These are phyloP conservation scores for Anethum foeniculum DNA, from an alignment of 140 eudicot species.

Conservation along the genomic window DNA sequence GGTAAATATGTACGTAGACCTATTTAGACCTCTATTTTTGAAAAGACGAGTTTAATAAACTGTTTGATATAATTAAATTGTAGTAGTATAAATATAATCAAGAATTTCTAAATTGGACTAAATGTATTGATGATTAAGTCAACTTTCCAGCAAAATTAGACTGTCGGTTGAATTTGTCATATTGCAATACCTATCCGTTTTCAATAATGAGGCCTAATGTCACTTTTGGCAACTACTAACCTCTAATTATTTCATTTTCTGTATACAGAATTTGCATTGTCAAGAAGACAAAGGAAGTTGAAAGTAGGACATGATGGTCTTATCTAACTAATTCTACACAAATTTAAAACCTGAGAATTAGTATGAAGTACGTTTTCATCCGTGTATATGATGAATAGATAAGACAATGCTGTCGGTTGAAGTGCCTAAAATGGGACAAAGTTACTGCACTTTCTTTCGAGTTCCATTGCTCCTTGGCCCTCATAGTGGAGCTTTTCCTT, in stretches of 20 bases:
- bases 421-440: background rate
- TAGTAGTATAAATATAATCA: no score
- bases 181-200: background rate
- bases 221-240: conserved; percentile 6
- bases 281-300: background rate
- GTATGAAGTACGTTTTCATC: background rate
- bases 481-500: background rate
- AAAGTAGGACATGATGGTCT: background rate
- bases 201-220: background rate
- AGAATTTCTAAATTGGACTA: background rate
- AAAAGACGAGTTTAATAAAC: background rate
- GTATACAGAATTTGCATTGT: background rate
- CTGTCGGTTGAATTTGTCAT: conserved; percentile 9
- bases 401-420: conserved; percentile 9
- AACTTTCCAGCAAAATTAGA: conserved; percentile 5
- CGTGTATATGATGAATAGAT: background rate
- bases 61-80: background rate
- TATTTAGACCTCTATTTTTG: no score
- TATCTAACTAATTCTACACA: background rate
- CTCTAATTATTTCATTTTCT: background rate
- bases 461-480: conserved; percentile 6
- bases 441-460: background rate
- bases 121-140: background rate
- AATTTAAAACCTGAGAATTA: no score
- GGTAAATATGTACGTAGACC: background rate